phyloP scores from a whole-genome alignment of 2,329 filamentous ascomycete species.

The Trichoderma aggressivum region DNA sequence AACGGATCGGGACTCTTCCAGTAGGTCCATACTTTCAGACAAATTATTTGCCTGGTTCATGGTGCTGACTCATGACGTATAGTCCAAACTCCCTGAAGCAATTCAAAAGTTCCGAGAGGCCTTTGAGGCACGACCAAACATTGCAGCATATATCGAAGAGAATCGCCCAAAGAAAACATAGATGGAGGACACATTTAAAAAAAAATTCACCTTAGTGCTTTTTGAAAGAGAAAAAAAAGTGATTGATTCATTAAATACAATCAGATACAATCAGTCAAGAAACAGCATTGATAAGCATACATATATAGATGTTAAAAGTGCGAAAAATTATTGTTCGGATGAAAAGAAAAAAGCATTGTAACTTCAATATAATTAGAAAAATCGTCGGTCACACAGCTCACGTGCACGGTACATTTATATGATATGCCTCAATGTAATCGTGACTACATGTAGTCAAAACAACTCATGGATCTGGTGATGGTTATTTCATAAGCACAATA shows the following conservation, averaged over 20 bases:
- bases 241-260: neutral
- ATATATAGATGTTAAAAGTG: too few relatives aligned
- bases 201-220: neutral
- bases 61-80: neutral
- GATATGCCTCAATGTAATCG: neutral
- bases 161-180: neutral
- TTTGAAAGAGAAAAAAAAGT: neutral
- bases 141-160: constrained; percentile 4
- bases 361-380: neutral
- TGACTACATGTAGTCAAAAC: neutral
- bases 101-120: constrained; percentile 5
- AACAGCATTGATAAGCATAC: neutral
- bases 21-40: constrained; percentile 29
- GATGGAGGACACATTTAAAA: too few relatives aligned
- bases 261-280: too few relatives aligned
- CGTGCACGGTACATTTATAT: neutral
- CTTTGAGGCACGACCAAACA: constrained; percentile 1
- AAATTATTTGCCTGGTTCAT: too few relatives aligned
- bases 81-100: neutral
- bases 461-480: neutral
- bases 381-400: neutral
- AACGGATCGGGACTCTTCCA: constrained; percentile 31
- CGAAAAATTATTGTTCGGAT: neutral
- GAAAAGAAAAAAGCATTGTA: neutral
- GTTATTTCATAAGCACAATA: neutral